phyloP scores from a whole-genome alignment of 164 flowering plant species.

The Berberis thunbergii region DNA sequence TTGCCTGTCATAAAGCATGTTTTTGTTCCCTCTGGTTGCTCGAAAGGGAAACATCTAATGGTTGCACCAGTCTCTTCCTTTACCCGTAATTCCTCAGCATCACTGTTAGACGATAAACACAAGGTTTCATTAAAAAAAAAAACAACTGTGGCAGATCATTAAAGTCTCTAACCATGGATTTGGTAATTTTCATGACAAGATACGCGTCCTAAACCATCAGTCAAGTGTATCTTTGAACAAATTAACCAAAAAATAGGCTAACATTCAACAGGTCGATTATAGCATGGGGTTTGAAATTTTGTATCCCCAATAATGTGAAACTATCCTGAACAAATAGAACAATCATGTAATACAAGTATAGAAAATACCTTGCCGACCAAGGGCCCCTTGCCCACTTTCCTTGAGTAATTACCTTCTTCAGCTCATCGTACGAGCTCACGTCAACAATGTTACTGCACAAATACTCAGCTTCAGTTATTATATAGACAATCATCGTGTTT shows the following conservation, averaged over 20 bases:
- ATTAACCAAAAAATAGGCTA: too few species aligned
- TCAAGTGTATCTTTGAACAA: too few species aligned
- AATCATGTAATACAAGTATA: not conserved
- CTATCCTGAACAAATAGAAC: too few species aligned
- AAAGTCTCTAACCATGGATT: too few species aligned
- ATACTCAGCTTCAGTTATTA: not conserved
- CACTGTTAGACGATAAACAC: conserved; percentile 27
- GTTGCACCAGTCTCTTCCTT: conserved; percentile 97
- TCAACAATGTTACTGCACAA: conserved; percentile 77
- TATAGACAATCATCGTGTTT: too few species aligned
- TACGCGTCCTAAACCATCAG: too few species aligned
- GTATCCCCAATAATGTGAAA: too few species aligned
- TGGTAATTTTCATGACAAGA: too few species aligned
- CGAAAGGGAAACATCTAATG: conserved; percentile 66
- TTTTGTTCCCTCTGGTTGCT: conserved; percentile 61
- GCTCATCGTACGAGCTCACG: conserved; percentile 76
- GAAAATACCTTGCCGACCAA: conserved; percentile 79
- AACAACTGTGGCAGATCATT: too few species aligned
- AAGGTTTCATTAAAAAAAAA: not conserved
- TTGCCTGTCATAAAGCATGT: conserved; percentile 80
- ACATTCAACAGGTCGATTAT: too few species aligned
- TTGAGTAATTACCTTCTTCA: conserved; percentile 60
- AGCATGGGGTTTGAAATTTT: too few species aligned
- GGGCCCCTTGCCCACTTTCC: conserved; percentile 99
- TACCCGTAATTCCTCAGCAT: conserved; percentile 65